phyloP scores from a whole-genome alignment of 2,329 filamentous ascomycete species.

The Calonectria naviculata region DNA sequence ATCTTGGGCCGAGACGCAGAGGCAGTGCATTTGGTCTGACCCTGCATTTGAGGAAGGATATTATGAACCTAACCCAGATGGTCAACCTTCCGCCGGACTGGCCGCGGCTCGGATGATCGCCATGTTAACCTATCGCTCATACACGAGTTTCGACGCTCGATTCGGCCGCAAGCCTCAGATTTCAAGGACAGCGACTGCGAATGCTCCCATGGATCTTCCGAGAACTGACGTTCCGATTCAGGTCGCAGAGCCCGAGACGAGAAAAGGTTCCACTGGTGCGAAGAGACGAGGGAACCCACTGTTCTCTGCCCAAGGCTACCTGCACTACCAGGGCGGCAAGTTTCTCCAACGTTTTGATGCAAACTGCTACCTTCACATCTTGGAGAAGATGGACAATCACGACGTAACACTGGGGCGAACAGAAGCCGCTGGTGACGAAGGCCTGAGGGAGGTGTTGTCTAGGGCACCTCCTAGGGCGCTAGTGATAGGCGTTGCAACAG shows the following conservation, averaged over 20 bases:
- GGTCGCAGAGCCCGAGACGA: neutral
- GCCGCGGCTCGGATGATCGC: conserved; percentile 11
- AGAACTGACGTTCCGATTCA: neutral
- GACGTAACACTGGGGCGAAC: conserved; percentile 7
- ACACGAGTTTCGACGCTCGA: conserved; percentile 3
- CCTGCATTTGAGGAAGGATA: conserved; percentile 4
- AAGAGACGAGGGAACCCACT: neutral
- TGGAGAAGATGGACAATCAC: conserved; percentile 14
- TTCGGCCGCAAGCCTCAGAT: conserved; percentile 11
- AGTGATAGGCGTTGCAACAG: neutral
- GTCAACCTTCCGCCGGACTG: neutral
- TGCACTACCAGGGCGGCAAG: conserved; percentile 15
- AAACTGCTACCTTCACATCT: conserved; percentile 13
- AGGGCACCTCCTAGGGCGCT: neutral
- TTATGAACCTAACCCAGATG: conserved; percentile 2
- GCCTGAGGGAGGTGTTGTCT: neutral
- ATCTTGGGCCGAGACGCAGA: conserved; percentile 14
- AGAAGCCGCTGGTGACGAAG: neutral
- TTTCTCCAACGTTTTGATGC: conserved; percentile 18
- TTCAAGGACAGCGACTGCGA: neutral
- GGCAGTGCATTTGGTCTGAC: conserved; percentile 12
- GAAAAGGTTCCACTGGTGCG: neutral
- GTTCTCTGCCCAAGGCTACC: conserved; percentile 16
- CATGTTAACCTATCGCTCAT: conserved; percentile 15
- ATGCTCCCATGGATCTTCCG: neutral